phyloP scores from a whole-genome alignment of 176 grass and related monocot species.

The Poa pratensis region DNA sequence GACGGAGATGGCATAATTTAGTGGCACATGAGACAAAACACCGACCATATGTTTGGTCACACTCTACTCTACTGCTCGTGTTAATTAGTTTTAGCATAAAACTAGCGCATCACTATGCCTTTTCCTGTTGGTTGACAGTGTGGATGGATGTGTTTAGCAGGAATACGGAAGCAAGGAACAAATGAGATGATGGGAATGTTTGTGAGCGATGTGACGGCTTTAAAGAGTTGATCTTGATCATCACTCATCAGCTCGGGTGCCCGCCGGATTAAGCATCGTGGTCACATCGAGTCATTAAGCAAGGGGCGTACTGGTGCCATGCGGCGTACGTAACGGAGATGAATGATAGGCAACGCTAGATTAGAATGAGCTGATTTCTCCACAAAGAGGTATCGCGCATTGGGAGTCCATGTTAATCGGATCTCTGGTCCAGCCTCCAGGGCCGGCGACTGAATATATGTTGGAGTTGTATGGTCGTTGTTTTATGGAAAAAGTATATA shows the following conservation, averaged over 20 bases:
- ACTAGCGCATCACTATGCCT: background rate
- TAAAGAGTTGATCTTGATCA: background rate
- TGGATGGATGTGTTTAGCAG: background rate
- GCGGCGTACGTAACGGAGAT: no score
- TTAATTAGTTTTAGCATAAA: background rate
- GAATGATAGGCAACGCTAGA: no score
- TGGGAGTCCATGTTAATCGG: no score
- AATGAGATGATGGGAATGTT: background rate
- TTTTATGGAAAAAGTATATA: no score
- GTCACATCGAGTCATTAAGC: constrained; percentile 11
- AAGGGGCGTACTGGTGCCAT: no score
- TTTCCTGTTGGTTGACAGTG: background rate
- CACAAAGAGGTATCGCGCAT: no score
- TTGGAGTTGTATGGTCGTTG: no score
- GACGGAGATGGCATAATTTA: constrained; percentile 50
- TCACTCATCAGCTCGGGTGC: background rate
- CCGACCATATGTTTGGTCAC: constrained; percentile 34
- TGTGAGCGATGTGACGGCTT: background rate
- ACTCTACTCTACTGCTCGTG: background rate
- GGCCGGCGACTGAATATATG: no score
- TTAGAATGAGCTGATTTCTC: no score
- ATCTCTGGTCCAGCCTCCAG: no score
- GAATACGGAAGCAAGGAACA: background rate
- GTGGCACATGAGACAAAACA: background rate
- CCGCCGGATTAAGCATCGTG: background rate